Base-by-base conservation (phyloP, 108 stramenopile species). In the Pseudonitzschia pungens region DNA sequence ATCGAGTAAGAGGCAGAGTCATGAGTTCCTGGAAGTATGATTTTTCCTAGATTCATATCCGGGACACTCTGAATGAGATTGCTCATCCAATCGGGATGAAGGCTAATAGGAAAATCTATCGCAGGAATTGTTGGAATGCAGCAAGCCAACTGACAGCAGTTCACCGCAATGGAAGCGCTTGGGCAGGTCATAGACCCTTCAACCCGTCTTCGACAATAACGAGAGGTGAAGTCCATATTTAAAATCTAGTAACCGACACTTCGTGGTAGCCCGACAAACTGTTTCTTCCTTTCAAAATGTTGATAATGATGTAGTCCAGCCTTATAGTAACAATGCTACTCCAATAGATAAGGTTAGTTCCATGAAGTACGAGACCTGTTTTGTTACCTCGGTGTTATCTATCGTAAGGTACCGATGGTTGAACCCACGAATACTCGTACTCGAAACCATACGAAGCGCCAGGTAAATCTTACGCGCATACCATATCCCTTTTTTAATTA, bases 1-100 rank as follows among this genome's bases (percentile, higher is more conserved):
- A 90, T 86, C 12, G 89, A 86, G 65, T 60, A 76, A 16, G 86
- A 84, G 36, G 85, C 89, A 5, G 86, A 79, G 77, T 90, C 81
- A 65, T 87, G 86, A 63, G 85, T 83, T 54, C 85, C 89, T 2
- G 86, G 86, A 20, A 90, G 72, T 31, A 84, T 73, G 44, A 87
- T 60, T 22, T 85, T 76, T 51, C 83, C 73, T 2, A 86, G 63
- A 31, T 68, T 82, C 18, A 74, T 71, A 18, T 82, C 66, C 21
- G 86, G 79, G 52, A 56, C 51, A 31, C 66, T 64, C 24, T 79
- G 78, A 14, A 75, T 48, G 10, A 90, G 72, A 22, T 84, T 79
- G 4, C 72, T 54, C 85, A 90, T 90, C 89, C 89, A 90, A 56
- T 84, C 85, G 31, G 74, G 75, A 52, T 73, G 71, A 54, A 73